Percentiles rank a stretch among this genome's conserved stretches.
These are phyloP conservation scores for Harringtonia aguacate DNA, from an alignment of 2,329 filamentous ascomycete species.

Conservation along the genomic window DNA sequence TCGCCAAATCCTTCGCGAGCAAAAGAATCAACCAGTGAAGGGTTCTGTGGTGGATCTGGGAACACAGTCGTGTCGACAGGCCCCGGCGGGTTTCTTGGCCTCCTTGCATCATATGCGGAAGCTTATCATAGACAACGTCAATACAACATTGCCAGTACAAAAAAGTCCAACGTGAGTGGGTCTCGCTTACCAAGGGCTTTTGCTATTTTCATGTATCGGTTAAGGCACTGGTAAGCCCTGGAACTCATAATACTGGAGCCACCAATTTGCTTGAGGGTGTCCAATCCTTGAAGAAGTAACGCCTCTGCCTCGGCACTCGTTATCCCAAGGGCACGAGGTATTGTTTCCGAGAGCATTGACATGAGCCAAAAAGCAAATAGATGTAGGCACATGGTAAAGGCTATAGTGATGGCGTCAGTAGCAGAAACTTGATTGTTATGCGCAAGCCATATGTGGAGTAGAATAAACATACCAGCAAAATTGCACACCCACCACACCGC, in stretches of 20 bases:
- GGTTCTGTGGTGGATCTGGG: too few relatives aligned
- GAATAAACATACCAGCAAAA: slow-evolving; percentile 14
- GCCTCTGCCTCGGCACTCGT: slow-evolving; percentile 1
- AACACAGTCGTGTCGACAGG: too few relatives aligned
- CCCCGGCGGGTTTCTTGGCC: too few relatives aligned
- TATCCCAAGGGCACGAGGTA: neutral
- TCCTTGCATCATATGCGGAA: too few relatives aligned
- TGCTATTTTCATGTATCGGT: too few relatives aligned
- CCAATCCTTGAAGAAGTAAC: slow-evolving; percentile 3
- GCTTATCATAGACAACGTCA: too few relatives aligned
- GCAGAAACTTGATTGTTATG: too few relatives aligned
- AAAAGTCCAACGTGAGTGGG: too few relatives aligned
- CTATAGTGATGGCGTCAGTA: slow-evolving; percentile 10
- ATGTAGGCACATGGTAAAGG: slow-evolving; percentile 18
- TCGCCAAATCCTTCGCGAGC: too few relatives aligned
- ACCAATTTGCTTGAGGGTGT: slow-evolving; percentile 5
- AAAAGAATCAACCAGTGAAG: too few relatives aligned
- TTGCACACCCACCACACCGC: slow-evolving; percentile 22
- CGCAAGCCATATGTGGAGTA: neutral
- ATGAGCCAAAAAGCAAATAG: slow-evolving; percentile 18
- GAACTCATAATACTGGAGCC: slow-evolving; percentile 12
- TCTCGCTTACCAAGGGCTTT: too few relatives aligned
- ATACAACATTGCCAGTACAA: too few relatives aligned
- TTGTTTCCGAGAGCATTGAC: slow-evolving; percentile 3
- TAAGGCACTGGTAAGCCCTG: slow-evolving; percentile 11